Percentiles rank a stretch among this genome's conserved stretches.
These are phyloP conservation scores for Mycena vitilis DNA, from an alignment of 768 basidiomycete genomes.

Conservation along the genomic window DNA sequence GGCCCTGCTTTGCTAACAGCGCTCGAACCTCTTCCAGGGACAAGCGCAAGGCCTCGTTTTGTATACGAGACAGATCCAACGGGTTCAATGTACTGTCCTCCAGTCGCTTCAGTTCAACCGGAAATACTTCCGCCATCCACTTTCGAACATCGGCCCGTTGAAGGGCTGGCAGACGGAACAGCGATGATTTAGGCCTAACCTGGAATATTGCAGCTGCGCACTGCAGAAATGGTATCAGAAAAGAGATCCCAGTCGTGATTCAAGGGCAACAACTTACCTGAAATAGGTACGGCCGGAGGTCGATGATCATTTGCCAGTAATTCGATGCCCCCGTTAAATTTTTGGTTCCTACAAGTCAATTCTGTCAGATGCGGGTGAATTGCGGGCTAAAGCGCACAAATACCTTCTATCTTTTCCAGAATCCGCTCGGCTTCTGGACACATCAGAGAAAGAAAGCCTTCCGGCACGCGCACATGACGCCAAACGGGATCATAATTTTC, in stretches of 20 bases:
- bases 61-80: neutral
- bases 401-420: conserved; percentile 5
- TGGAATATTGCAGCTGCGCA: neutral
- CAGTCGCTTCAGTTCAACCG: neutral
- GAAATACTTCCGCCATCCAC: neutral
- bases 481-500: conserved; percentile 34
- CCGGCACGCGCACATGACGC: conserved; percentile 33
- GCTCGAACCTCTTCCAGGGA: conserved; percentile 10
- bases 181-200: neutral
- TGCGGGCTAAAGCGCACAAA: neutral
- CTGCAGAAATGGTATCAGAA: neutral
- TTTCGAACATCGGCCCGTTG: neutral
- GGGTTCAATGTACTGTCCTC: neutral
- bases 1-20: neutral
- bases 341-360: neutral
- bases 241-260: too few species aligned
- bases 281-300: conserved; percentile 38
- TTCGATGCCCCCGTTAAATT: conserved; percentile 37
- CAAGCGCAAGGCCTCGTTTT: conserved; percentile 6
- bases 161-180: neutral
- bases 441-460: conserved; percentile 25
- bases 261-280: conserved; percentile 26
- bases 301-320: conserved; percentile 40
- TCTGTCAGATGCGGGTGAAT: too few species aligned
- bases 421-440: conserved; percentile 34